Conservation (phyloP, 2,329 filamentous ascomycete species). For the Parascedosporium putredinis region DNA sequence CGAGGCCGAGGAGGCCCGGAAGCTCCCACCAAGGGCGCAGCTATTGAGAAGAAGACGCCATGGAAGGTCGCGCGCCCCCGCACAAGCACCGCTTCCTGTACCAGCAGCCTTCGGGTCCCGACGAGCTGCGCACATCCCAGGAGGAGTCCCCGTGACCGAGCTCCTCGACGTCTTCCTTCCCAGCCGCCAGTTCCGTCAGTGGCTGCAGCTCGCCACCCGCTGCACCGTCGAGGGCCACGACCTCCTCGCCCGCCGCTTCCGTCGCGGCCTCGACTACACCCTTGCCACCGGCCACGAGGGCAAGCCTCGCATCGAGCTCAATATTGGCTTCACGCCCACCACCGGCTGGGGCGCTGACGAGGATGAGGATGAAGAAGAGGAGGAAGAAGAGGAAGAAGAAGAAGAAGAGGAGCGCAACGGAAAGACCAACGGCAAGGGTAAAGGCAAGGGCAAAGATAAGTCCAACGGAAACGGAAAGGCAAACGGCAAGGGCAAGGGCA, state of each 20-base stretch:
- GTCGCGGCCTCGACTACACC: slow-evolving; percentile 81
- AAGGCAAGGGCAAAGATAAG: slow-evolving; percentile 18
- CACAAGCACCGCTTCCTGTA: slow-evolving; percentile 95
- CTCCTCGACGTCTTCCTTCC: slow-evolving; percentile 75
- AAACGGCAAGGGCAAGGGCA: slow-evolving; percentile 20
- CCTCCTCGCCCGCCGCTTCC: slow-evolving; percentile 76
- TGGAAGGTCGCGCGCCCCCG: slow-evolving; percentile 80
- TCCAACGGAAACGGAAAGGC: slow-evolving; percentile 19
- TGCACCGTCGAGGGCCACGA: slow-evolving; percentile 64
- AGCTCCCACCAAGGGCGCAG: slow-evolving; percentile 35
- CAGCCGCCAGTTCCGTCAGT: slow-evolving; percentile 76
- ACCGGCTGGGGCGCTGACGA: slow-evolving; percentile 71
- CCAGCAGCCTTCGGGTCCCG: slow-evolving; percentile 43
- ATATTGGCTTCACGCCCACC: slow-evolving; percentile 76
- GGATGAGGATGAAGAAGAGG: slow-evolving; percentile 38
- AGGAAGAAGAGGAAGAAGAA: slow-evolving; percentile 34
- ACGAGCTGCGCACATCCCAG: slow-evolving; percentile 23
- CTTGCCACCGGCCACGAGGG: slow-evolving; percentile 77
- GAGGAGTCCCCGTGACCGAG: slow-evolving; percentile 56
- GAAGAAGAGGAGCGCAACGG: slow-evolving; percentile 15
- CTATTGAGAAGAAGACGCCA: slow-evolving; percentile 46
- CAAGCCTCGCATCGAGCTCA: slow-evolving; percentile 74
- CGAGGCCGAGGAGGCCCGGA: slow-evolving; percentile 45
- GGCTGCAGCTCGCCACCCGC: slow-evolving; percentile 75
- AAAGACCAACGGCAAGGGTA: slow-evolving; percentile 19